These are phyloP conservation scores for Chlamydomonas reinhardtii DNA, from an alignment of 163 green algal species.

Conservation along the genomic window DNA sequence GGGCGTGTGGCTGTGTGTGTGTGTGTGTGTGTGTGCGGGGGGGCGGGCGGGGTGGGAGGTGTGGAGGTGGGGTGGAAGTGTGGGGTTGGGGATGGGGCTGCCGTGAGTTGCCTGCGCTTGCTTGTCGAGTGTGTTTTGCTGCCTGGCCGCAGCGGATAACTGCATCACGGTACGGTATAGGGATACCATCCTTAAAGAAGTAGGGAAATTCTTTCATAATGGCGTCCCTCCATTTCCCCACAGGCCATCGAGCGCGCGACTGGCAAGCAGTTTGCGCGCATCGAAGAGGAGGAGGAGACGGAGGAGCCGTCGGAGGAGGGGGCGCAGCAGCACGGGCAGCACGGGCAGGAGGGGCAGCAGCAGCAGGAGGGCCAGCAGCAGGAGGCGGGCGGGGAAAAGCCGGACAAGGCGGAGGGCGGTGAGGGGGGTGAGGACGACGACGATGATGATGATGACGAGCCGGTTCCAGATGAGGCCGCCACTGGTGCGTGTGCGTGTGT, in stretches of 20 bases:
- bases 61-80: no score
- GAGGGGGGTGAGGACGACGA: slow-evolving; percentile 25
- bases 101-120: no score
- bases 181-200: no score
- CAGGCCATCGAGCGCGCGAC: slow-evolving; percentile 63
- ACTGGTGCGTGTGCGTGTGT: neutral
- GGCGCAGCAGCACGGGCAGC: neutral
- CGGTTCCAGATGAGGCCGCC: slow-evolving; percentile 36
- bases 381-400: neutral
- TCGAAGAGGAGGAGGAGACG: neutral
- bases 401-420: neutral
- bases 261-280: slow-evolving; percentile 56
- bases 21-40: neutral
- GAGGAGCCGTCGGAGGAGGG: neutral
- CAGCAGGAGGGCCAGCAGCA: neutral
- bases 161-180: no score
- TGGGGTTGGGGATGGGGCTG: no score
- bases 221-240: neutral
- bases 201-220: no score
- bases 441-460: slow-evolving; percentile 8
- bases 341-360: neutral
- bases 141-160: no score
- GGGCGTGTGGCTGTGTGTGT: neutral
- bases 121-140: no score
- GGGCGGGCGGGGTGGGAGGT: no score